Evolutionary conservation across 495 filamentous ascomycete genomes (phyloP).

Genomic region (Hyaloscypha variabilis): DNA sequence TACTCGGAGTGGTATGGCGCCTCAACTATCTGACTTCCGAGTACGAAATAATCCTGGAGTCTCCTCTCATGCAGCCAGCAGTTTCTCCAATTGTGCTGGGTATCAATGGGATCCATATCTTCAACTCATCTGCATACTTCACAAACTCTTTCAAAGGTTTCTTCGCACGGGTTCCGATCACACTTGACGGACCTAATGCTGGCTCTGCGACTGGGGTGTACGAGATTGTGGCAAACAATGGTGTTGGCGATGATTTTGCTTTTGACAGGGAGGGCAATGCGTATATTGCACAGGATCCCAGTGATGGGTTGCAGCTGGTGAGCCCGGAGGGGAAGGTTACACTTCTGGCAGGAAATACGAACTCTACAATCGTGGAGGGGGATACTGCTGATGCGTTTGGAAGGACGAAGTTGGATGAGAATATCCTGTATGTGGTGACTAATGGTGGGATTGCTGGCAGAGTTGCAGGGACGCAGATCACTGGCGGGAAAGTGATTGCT

Average conservation of each 20-base stretch:
- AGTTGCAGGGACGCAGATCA: constrained; percentile 23
- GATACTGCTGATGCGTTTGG: constrained; percentile 31
- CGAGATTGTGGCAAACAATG: constrained; percentile 14
- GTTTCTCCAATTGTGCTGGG: constrained; percentile 30
- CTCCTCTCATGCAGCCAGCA: constrained; percentile 29
- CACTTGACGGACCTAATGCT: constrained; percentile 10
- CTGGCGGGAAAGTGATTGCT: constrained; percentile 32
- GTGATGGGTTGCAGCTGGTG: constrained; percentile 23
- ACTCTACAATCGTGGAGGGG: constrained; percentile 30
- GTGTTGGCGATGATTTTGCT: constrained; percentile 29
- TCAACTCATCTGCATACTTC: constrained; percentile 41
- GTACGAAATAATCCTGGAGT: constrained; percentile 37
- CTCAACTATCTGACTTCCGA: constrained; percentile 38
- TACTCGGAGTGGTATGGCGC: constrained; percentile 38
- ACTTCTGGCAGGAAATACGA: constrained; percentile 22
- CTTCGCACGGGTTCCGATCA: constrained; percentile 27
- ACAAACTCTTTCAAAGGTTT: constrained; percentile 35
- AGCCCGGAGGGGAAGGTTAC: constrained; percentile 22
- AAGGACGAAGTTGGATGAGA: constrained; percentile 23
- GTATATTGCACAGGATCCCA: constrained; percentile 23
- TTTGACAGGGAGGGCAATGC: constrained; percentile 30
- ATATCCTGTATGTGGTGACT: constrained; percentile 32
- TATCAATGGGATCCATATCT: constrained; percentile 42
- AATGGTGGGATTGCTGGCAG: constrained; percentile 24
- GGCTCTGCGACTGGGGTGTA: constrained; percentile 20